Percentiles rank a stretch among this genome's conserved stretches.
phyloP scores from a whole-genome alignment of 768 basidiomycete genomes.

The Lactifluus hygrophoroides region DNA sequence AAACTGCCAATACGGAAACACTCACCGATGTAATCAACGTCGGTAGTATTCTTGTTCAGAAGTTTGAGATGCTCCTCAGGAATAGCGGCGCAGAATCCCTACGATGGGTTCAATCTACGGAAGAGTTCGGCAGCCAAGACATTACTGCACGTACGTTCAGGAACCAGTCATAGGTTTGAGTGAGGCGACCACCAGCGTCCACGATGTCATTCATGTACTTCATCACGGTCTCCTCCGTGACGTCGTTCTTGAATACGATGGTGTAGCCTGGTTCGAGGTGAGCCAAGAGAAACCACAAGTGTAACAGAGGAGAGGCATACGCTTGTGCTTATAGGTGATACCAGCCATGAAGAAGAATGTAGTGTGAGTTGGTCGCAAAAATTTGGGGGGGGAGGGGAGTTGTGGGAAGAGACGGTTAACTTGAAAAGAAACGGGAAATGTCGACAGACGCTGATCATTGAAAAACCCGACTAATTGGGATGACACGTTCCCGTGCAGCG shows the following conservation, averaged over 20 bases:
- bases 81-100: conserved; percentile 17
- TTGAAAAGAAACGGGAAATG: no score
- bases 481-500: no score
- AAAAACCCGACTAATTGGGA: no score
- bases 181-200: conserved; percentile 14
- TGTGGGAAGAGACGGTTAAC: neutral
- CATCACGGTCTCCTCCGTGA: conserved; percentile 7
- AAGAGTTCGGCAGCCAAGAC: neutral
- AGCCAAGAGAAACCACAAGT: neutral
- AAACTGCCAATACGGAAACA: neutral
- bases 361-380: neutral
- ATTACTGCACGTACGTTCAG: conserved; percentile 11
- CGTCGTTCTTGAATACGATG: conserved; percentile 8
- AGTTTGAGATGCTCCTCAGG: conserved; percentile 1
- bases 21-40: conserved; percentile 16
- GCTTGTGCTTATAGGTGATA: conserved; percentile 7
- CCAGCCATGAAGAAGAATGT: conserved; percentile 7
- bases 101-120: neutral
- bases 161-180: conserved; percentile 12
- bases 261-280: conserved; percentile 9
- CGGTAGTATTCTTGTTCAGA: neutral
- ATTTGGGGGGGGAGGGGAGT: neutral
- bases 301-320: neutral
- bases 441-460: no score
- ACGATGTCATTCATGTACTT: conserved; percentile 10